Evolutionary conservation across 805 yeast genomes (phyloP), one percentile per base, ranked within the genome.

Genomic region (Saccharomycopsis javanensis): DNA sequence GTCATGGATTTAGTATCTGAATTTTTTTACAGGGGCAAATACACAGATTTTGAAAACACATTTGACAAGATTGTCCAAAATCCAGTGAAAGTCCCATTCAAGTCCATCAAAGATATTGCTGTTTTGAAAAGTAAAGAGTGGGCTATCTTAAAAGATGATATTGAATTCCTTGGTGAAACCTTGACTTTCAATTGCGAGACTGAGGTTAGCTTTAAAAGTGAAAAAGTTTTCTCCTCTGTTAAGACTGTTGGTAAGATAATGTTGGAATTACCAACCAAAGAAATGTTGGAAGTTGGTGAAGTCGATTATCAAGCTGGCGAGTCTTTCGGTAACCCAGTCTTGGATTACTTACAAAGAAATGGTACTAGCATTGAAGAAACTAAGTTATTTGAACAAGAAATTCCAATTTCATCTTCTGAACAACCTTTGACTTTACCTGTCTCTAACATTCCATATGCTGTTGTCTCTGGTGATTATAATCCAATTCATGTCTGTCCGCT

Each of bases 401-500:
- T 92, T 67, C 96, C 96, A 66, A 79, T 94, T 64, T 80, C 86
- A 51, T 78, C 85, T 57, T 64, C 73, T 53, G 77, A 73, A 42
- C 61, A 73, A 16, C 77, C 80, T 59, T 81, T 78, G 64, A 88
- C 88, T 71, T 87, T 98, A 50, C 99, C 99, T 69, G 87, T 90
- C 62, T 86, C 97, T 57, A 94, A 94, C 72, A 98, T 89, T 75
- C 88, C 96, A 28, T 94, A 94, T 69, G 99, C 97, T 62, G 87
- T 83, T 69, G 97, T 94, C 48, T 92, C 98, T 61, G 98, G 98
- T 69, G 99, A 94, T 73, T 92, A 81, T 82, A 94, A 94, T 73
- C 99, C 99, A 61, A 94, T 94, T 66, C 99, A 94, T 71, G 98
- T 95, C 60, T 87, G 96, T 35, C 85, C 96, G 69, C 94, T 89